phyloP scores from a whole-genome alignment of 2,329 filamentous ascomycete species.

The Xylariaceae sp. region DNA sequence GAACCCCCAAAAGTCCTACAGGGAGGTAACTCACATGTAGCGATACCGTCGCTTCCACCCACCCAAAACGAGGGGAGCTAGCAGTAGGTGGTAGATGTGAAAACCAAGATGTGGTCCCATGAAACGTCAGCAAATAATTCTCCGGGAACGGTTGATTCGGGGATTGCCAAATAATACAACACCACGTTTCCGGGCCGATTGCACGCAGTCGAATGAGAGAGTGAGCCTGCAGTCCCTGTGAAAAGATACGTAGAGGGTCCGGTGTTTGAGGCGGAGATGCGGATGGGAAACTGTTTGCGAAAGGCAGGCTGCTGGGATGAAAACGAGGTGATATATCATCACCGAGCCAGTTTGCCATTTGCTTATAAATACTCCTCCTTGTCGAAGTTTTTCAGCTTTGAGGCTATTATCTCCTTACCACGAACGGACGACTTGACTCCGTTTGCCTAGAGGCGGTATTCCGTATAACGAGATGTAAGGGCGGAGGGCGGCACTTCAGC shows the following conservation, averaged over 20 bases:
- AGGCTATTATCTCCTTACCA: not conserved
- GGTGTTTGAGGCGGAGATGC: not conserved
- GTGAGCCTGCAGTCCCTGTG: not conserved
- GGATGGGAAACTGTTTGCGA: conserved; percentile 14
- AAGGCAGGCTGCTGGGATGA: not conserved
- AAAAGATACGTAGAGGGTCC: not conserved
- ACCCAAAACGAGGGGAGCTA: not conserved
- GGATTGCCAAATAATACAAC: conserved; percentile 1
- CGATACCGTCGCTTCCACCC: conserved; percentile 2
- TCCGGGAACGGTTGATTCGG: not conserved
- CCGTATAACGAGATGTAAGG: conserved; percentile 1
- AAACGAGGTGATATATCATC: not conserved
- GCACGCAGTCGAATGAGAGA: not conserved
- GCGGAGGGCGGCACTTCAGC: not conserved
- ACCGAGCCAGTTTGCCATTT: conserved; percentile 4
- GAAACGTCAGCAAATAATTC: not conserved
- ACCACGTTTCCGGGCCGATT: conserved; percentile 1
- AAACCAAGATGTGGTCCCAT: not conserved
- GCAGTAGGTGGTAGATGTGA: not conserved
- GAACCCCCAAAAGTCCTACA: not conserved
- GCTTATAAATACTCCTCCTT: not conserved
- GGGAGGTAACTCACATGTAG: conserved; percentile 3
- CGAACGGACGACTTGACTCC: not conserved
- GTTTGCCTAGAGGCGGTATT: conserved; percentile 3
- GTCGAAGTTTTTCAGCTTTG: too few relatives aligned